Evolutionary conservation across 2,329 filamentous ascomycete genomes (phyloP).

Genomic region (Aspergillus candidus): DNA sequence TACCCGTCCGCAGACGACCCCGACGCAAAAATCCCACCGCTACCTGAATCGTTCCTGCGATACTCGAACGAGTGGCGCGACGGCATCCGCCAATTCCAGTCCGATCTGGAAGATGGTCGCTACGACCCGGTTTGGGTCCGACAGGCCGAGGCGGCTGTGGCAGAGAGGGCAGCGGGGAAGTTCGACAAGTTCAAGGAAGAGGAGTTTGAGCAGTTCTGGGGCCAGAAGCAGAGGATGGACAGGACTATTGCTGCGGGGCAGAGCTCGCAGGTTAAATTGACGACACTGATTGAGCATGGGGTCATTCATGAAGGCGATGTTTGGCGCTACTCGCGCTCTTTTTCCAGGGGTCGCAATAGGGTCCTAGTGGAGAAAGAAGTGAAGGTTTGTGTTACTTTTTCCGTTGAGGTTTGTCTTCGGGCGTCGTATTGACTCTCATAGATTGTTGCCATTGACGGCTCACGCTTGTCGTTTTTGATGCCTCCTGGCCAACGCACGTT

Average conservation of each 20-base stretch:
- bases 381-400: slow-evolving; percentile 25
- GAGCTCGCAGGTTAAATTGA: slow-evolving; percentile 36
- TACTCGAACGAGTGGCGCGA: slow-evolving; percentile 47
- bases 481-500: slow-evolving; percentile 35
- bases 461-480: slow-evolving; percentile 32
- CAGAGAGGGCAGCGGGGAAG: slow-evolving; percentile 47
- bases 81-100: slow-evolving; percentile 50
- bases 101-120: slow-evolving; percentile 50
- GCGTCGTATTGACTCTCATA: background rate
- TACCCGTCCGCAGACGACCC: slow-evolving; percentile 23
- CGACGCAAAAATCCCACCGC: slow-evolving; percentile 29
- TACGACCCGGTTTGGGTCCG: slow-evolving; percentile 54
- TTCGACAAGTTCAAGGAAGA: slow-evolving; percentile 53
- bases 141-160: slow-evolving; percentile 49
- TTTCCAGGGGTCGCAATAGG: slow-evolving; percentile 21
- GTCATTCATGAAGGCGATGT: slow-evolving; percentile 36
- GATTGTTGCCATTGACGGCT: slow-evolving; percentile 31
- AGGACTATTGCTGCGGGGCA: slow-evolving; percentile 35
- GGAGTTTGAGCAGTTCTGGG: slow-evolving; percentile 54
- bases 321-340: slow-evolving; percentile 33
- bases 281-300: slow-evolving; percentile 30
- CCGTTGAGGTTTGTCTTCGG: background rate
- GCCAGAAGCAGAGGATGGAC: slow-evolving; percentile 45
- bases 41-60: slow-evolving; percentile 37
- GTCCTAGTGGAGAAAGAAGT: slow-evolving; percentile 39